phyloP scores from a whole-genome alignment of 2,329 filamentous ascomycete species.

The Clarireedia hainanense region DNA sequence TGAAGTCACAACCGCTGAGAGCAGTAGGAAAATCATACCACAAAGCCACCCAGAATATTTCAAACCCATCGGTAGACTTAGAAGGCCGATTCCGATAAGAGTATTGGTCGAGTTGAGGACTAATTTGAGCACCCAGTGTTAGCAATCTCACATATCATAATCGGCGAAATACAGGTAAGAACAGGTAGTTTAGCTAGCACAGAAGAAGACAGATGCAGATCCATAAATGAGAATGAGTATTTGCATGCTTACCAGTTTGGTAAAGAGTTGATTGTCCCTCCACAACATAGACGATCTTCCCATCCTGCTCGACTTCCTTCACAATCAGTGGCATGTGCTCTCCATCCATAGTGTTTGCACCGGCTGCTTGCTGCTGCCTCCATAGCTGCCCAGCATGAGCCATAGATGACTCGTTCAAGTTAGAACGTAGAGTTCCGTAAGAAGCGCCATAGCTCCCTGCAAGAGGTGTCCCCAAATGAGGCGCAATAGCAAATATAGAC shows the following conservation, averaged over 20 bases:
- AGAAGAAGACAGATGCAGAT: too few relatives aligned
- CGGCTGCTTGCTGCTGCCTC: conserved; percentile 39
- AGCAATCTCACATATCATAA: too few relatives aligned
- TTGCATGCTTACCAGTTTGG: conserved; percentile 49
- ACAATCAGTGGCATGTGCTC: conserved; percentile 73
- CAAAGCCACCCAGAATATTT: conserved; percentile 84
- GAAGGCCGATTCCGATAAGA: conserved; percentile 79
- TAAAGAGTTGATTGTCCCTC: conserved; percentile 92
- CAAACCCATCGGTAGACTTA: conserved; percentile 82
- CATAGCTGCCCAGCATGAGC: conserved; percentile 43
- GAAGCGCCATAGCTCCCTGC: conserved; percentile 62
- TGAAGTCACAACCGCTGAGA: conserved; percentile 67
- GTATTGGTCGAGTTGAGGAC: conserved; percentile 85
- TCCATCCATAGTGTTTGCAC: conserved; percentile 41
- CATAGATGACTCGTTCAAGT: conserved; percentile 36
- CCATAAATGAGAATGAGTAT: too few relatives aligned
- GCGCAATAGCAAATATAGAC: conserved; percentile 50
- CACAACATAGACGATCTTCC: conserved; percentile 74
- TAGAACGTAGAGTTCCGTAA: conserved; percentile 44
- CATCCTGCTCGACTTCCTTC: conserved; percentile 81
- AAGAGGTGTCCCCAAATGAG: conserved; percentile 58
- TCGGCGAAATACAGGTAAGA: too few relatives aligned
- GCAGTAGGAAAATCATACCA: conserved; percentile 65
- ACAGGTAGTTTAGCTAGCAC: too few relatives aligned
- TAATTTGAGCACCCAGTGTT: too few relatives aligned